A percentile compares a stretch with the other conserved stretches of the same genome.
phyloP scores from a whole-genome alignment of 345 rosid species.

The Acer saccharum region DNA sequence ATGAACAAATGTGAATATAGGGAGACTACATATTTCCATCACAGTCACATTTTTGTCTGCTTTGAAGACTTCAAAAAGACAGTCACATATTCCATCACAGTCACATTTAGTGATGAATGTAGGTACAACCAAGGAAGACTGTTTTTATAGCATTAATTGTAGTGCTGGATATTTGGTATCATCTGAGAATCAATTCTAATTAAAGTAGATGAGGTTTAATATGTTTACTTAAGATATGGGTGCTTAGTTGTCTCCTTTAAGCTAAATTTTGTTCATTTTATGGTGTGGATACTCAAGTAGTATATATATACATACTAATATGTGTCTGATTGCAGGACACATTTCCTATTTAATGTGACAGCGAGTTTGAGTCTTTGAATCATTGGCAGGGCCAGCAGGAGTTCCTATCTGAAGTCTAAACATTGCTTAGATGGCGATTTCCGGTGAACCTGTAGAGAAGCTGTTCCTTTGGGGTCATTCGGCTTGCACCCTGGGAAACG shows the following conservation, averaged over 20 bases:
- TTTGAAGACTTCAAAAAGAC: too few relatives aligned
- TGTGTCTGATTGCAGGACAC: conserved; percentile 50
- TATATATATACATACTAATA: conserved; percentile 26
- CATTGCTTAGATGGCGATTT: conserved; percentile 38
- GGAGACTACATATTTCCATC: too few relatives aligned
- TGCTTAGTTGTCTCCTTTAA: too few relatives aligned
- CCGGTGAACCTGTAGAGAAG: conserved; percentile 74
- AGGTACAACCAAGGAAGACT: neutral
- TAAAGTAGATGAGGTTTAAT: too few relatives aligned
- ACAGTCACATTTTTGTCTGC: too few relatives aligned
- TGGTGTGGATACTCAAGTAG: conserved; percentile 23
- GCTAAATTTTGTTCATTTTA: neutral
- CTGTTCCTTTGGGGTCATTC: conserved; percentile 93
- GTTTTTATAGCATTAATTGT: neutral
- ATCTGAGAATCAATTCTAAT: neutral
- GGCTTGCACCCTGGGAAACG: conserved; percentile 48
- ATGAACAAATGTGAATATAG: too few relatives aligned
- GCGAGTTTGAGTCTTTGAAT: conserved; percentile 69
- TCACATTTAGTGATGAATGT: neutral
- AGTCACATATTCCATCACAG: too few relatives aligned
- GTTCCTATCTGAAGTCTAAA: conserved; percentile 37
- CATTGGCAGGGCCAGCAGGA: conserved; percentile 66
- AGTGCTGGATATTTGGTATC: neutral
- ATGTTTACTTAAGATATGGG: neutral
- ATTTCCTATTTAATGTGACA: conserved; percentile 53